Evolutionary conservation across 2,329 filamentous ascomycete species (phyloP).

Genomic region (Penicillium sp.): DNA sequence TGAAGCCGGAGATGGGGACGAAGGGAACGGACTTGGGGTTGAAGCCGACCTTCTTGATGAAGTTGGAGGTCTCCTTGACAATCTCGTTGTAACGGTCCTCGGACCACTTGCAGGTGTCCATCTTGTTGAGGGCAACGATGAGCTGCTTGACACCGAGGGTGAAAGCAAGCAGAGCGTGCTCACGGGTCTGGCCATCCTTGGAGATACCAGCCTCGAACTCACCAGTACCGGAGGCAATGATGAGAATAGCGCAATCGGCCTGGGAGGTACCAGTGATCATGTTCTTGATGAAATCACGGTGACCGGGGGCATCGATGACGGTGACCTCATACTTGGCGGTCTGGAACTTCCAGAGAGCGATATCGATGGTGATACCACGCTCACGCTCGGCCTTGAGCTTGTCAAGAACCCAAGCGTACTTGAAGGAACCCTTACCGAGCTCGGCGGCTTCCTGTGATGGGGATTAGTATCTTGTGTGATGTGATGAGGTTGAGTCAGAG

Average conservation of each 20-base stretch:
- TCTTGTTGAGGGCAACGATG: conserved; percentile 99
- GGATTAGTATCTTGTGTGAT: conserved; percentile 16
- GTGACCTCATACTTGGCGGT: conserved; percentile 97
- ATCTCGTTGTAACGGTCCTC: conserved; percentile 97
- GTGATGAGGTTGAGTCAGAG: conserved; percentile 4
- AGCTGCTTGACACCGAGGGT: conserved; percentile 99
- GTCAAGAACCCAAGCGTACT: conserved; percentile 99
- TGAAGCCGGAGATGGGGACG: conserved; percentile 99
- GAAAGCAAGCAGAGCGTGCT: conserved; percentile 99
- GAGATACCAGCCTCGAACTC: conserved; percentile 99
- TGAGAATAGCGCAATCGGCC: conserved; percentile 99
- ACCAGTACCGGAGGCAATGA: conserved; percentile 99
- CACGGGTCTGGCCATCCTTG: conserved; percentile 99
- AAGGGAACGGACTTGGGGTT: conserved; percentile 99
- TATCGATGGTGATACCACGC: conserved; percentile 99
- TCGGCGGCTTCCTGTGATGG: conserved; percentile 85
- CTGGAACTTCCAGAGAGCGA: conserved; percentile 99
- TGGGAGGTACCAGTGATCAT: conserved; percentile 99
- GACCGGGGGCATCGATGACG: conserved; percentile 97
- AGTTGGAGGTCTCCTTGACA: conserved; percentile 99
- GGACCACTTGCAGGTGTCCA: conserved; percentile 99
- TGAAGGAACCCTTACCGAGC: conserved; percentile 99
- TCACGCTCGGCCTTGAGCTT: conserved; percentile 99
- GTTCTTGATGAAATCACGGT: conserved; percentile 99
- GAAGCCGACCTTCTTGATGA: conserved; percentile 99